Base-by-base conservation (phyloP, 1,284 basidiomycete genomes). In the Trichosporon sp. region DNA sequence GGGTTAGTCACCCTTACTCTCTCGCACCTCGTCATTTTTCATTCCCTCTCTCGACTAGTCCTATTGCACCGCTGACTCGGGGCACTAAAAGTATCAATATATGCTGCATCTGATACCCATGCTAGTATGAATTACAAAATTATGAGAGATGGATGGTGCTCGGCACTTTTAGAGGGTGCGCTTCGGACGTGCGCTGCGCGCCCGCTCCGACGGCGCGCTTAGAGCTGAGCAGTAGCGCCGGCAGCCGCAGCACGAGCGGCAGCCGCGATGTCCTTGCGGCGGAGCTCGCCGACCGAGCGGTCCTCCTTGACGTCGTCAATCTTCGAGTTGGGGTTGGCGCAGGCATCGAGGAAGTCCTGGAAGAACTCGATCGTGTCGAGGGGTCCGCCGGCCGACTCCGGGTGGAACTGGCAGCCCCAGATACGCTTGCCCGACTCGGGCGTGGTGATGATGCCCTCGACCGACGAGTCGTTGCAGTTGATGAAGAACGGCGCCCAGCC, bases 401-500 rank as follows among this genome's bases (percentile, higher is more conserved):
- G 93, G 80, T 96, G 94, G 87, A 96, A 97, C 77, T 97, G 93
- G 19, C 95, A 92, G 70, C 94, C 95, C 92, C 92, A 96, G 32
- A 97, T 85, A 70, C 87, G 88, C 81, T 89, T 92, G 63, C 92
- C 92, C 34, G 91, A 92, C 23, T 88, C 88, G 0, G 83, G 77
- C 1, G 94, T 95, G 10, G 92, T 92, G 82, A 94, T 95, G 84
- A 97, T 95, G 40, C 94, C 94, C 77, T 96, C 94, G n/a, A 95
- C 92, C 1, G 91, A 95, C 21, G 92, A 95, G 81, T 95, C 81
- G 77, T 96, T 96, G 82, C 91, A 95, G 82, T 96, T 96, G 83
- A 96, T 94, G 84, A 96, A 96, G 85, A 95, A 95, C 0, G 93
- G 93, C 71, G 95, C 92, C 92, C 92, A 97, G 23, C 92, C 95